These are phyloP conservation scores for Kandelia obovata DNA, from an alignment of 345 rosid genomes.

Conservation along the genomic window DNA sequence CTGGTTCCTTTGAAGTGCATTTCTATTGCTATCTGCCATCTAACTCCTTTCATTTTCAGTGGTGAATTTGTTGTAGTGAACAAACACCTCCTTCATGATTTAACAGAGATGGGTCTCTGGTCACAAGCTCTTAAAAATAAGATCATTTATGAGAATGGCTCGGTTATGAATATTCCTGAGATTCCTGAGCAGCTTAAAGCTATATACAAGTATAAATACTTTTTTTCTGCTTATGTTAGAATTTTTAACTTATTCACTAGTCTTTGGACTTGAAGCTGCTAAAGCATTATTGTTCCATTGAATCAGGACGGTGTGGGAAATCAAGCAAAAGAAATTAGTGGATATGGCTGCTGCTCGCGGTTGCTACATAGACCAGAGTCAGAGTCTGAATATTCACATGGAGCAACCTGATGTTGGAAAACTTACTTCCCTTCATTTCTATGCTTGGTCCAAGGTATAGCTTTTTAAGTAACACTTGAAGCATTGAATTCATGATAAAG, in stretches of 20 bases:
- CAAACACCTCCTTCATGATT: conserved; percentile 90
- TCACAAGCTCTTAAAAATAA: conserved; percentile 65
- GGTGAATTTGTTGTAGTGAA: conserved; percentile 92
- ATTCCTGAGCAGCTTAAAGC: conserved; percentile 62
- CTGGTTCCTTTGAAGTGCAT: neutral
- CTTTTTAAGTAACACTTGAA: neutral
- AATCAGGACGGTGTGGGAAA: conserved; percentile 89
- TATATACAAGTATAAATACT: conserved; percentile 56
- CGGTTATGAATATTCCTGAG: conserved; percentile 60
- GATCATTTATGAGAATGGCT: conserved; percentile 65
- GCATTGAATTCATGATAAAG: neutral
- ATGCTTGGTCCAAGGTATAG: conserved; percentile 77
- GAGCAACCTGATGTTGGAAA: conserved; percentile 72
- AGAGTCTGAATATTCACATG: conserved; percentile 87
- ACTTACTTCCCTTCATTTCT: conserved; percentile 76
- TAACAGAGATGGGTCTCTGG: conserved; percentile 91
- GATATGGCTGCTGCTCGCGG: conserved; percentile 91
- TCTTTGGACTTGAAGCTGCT: neutral
- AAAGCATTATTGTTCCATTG: neutral
- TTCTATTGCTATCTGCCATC: conserved; percentile 8
- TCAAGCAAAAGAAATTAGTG: conserved; percentile 81
- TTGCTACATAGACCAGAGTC: conserved; percentile 87
- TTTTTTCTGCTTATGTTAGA: neutral
- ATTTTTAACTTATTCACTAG: neutral
- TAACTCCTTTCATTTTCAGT: conserved; percentile 27